Base-by-base conservation (phyloP, 2,329 filamentous ascomycete genomes). In the Stachybotrys chlorohalonatus region DNA sequence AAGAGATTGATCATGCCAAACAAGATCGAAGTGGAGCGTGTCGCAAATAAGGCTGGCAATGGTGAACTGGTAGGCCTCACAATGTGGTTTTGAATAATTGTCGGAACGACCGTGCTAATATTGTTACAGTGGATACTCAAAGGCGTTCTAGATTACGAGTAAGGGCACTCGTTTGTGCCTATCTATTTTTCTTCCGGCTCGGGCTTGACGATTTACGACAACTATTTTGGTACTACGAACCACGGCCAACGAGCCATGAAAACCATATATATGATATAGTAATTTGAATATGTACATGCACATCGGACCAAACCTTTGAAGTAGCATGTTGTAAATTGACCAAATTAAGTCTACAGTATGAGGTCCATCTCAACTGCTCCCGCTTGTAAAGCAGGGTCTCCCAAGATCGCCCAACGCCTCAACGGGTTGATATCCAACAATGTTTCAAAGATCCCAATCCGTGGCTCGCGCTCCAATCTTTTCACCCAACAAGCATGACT, bases 1-100 rank as follows among this genome's bases (percentile, higher is more conserved):
- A 86, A 81, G 65, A 74, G 83, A 67, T 83, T 92, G 67, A 69
- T 94, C 31, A 86, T 92, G 75, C 94, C 93, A 1, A 87, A 87
- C 6, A 80, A 84, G 59, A 82, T 96, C 48, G 84, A 92, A 68
- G 87, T 97, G 13, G 81, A 85, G 47, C 84, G 77, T 55, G 77
- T 95, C 52, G 86, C 85, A 2, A 86, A 86, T 60, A 81, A 83
- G 57, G 92, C 95, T 16, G 81, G 83, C 4, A 99, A 97, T 67
- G 94, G 94, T 5, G 89, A 97, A 71, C 79, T 97, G 61, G 78
- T 80, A 67, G 65, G 78, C 72, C 7, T 31, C 7, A 46, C 11
- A 16, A 49, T 48, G 31, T 49, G 5, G 13, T 24, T 2, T 42
- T 9, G 9, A 5, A 42, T 9, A 42, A 42, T 5, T 42, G 36